Base-by-base conservation (phyloP, 2,329 filamentous ascomycete genomes). In the Fusarium gaditjirri region DNA sequence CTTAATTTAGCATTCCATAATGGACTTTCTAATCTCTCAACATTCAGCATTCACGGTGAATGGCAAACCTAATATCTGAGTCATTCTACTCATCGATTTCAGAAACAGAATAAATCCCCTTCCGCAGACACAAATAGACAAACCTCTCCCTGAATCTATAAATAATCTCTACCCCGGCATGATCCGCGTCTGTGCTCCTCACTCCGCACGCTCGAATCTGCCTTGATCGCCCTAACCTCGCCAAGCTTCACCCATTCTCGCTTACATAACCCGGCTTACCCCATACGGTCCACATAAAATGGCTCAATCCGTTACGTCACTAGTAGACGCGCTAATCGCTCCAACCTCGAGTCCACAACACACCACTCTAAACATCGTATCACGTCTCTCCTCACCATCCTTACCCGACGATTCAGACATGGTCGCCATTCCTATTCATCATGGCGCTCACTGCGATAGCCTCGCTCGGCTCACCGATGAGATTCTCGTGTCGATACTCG, bases 401-500 rank as follows among this genome's bases (percentile, higher is more conserved):
- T 23, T 49, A 23, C 23, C 23, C 25, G 14, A 27, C 44, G 5
- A 21, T 6, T 23, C 11, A 8, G 52, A 21, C 7, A 69, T 69
- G 66, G 65, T 69, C 5, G 65, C 65, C 19, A 69, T 69, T 23
- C 65, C 50, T 9, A 39, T 42, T 17, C 50, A 69, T 31, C 52
- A 59, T 47, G 59, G 41, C 17, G 27, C 39, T 5, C 65, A 43
- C 29, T 31, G n/a, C 50, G 77, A 77, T 59, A 52, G 41, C 27
- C 72, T 79, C 12, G 75, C 75, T 5, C 36, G 36, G 3, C 75
- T 86, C 23, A 82, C 84, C 1, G 82, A 84, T 57, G 78, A 78
- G 63, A 69, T 86, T 47, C 76, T 86, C 16, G 76, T 81, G 17
- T 78, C 78, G 43, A 82, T 86, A 70, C 81, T 86, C 71, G 76